These are phyloP conservation scores for Cystobasidium tubakii DNA, from an alignment of 768 basidiomycete species.

Conservation along the genomic window DNA sequence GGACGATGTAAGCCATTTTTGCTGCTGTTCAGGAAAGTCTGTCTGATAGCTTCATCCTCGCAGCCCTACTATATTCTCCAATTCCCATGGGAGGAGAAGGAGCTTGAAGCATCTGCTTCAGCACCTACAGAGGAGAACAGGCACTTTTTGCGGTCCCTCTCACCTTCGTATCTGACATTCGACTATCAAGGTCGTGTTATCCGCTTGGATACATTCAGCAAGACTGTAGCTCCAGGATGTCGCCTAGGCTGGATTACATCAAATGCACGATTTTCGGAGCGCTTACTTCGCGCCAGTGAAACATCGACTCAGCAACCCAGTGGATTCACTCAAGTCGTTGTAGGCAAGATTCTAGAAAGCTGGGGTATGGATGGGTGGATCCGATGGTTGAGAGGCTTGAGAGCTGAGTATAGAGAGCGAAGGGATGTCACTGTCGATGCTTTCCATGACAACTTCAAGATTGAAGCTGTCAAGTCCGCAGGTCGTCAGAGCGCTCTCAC, in stretches of 20 bases:
- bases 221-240: conserved; percentile 52
- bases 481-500: background rate
- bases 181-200: conserved; percentile 79
- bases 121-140: conserved; percentile 22
- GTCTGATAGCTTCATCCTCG: background rate
- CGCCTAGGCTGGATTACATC: conserved; percentile 58
- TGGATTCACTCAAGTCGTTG: conserved; percentile 64
- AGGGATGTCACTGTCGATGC: conserved; percentile 29
- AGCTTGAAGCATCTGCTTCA: background rate
- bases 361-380: conserved; percentile 70
- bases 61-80: conserved; percentile 33
- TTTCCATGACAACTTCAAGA: conserved; percentile 32
- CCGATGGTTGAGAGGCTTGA: conserved; percentile 66
- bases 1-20: conserved; percentile 47
- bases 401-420: conserved; percentile 16
- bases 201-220: conserved; percentile 72
- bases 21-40: background rate
- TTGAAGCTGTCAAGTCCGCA: background rate
- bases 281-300: conserved; percentile 65
- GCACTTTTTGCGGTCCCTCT: conserved; percentile 43
- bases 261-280: conserved; percentile 67
- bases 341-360: conserved; percentile 59
- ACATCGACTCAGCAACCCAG: conserved; percentile 64
- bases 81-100: conserved; percentile 30
- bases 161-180: conserved; percentile 53